Conservation (phyloP, 805 yeast species). For the Monosporozyma unispora region DNA sequence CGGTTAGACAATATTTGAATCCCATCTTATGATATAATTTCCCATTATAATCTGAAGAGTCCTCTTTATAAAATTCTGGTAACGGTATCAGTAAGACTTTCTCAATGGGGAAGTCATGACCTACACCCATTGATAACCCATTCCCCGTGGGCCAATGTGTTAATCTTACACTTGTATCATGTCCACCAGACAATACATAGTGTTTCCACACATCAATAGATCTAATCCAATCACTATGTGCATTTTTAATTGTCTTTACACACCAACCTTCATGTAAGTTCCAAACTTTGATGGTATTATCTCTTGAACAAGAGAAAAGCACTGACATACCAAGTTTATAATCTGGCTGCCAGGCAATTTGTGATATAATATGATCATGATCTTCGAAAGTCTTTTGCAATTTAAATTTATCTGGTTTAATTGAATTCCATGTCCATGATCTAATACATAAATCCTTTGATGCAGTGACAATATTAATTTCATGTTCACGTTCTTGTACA, state of each 20-base stretch:
- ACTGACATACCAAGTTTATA: constrained; percentile 7
- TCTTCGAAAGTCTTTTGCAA: constrained; percentile 62
- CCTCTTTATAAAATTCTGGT: constrained; percentile 17
- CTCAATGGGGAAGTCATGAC: constrained; percentile 82
- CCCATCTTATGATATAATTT: constrained; percentile 34
- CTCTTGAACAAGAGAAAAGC: constrained; percentile 57
- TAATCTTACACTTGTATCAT: constrained; percentile 65
- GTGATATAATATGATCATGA: constrained; percentile 80
- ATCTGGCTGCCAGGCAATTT: constrained; percentile 36
- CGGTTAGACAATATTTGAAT: constrained; percentile 65
- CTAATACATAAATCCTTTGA: constrained; percentile 50
- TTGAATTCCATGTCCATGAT: constrained; percentile 32
- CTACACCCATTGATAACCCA: constrained; percentile 56
- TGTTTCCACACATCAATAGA: constrained; percentile 50
- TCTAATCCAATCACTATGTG: constrained; percentile 88
- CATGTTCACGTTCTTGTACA: background rate
- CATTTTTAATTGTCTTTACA: constrained; percentile 47
- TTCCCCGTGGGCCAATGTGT: constrained; percentile 60
- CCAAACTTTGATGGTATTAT: constrained; percentile 54
- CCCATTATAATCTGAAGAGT: background rate
- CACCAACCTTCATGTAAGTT: constrained; percentile 62
- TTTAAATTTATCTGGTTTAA: constrained; percentile 27
- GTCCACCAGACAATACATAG: constrained; percentile 62
- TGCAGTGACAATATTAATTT: constrained; percentile 31
- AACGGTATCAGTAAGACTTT: constrained; percentile 57